phyloP scores from a whole-genome alignment of 352 stramenopile genomes.

The Aphanomyces stellatus region DNA sequence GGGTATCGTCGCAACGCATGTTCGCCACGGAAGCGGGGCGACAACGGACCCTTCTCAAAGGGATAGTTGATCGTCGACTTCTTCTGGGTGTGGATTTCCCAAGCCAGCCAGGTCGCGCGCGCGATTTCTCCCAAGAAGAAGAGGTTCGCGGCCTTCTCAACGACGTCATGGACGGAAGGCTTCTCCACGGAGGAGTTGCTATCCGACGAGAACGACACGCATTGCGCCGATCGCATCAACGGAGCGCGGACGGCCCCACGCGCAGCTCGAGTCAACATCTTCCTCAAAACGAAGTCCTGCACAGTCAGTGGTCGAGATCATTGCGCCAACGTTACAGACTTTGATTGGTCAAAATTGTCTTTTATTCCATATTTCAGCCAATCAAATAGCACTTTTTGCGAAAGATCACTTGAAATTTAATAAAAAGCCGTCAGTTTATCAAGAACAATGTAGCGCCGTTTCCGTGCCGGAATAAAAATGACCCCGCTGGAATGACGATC shows the following conservation, averaged over 20 bases:
- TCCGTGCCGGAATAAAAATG: no score
- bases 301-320: constrained; percentile 13
- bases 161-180: constrained; percentile 53
- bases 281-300: constrained; percentile 8
- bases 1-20: constrained; percentile 98
- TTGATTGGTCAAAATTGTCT: not conserved
- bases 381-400: not conserved
- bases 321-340: not conserved
- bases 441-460: no score
- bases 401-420: no score
- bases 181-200: constrained; percentile 26
- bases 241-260: not conserved
- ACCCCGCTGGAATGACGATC: no score
- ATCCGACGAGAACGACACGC: constrained; percentile 5
- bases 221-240: not conserved
- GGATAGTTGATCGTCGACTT: constrained; percentile 99
- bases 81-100: constrained; percentile 73
- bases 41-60: constrained; percentile 96
- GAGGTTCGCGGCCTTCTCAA: constrained; percentile 74
- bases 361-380: not conserved
- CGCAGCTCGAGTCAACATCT: constrained; percentile 16
- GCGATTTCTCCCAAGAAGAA: constrained; percentile 81
- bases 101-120: constrained; percentile 68
- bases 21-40: constrained; percentile 97
- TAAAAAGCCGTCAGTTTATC: no score